phyloP scores from a whole-genome alignment of 768 basidiomycete species.

The Rhodotorula taiwanensis region DNA sequence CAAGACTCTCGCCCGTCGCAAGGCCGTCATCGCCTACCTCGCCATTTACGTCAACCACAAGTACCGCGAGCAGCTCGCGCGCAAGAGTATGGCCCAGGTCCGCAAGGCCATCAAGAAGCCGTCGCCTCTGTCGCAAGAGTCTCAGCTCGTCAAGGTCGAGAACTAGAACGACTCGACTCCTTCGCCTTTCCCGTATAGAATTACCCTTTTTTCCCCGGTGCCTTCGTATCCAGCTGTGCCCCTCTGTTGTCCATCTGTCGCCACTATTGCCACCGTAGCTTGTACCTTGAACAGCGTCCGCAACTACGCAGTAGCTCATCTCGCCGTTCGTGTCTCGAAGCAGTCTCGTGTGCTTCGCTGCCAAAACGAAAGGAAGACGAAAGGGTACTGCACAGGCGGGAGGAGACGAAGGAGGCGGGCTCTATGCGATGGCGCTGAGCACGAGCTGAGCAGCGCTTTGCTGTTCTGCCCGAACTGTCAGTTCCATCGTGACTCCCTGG shows the following conservation, averaged over 20 bases:
- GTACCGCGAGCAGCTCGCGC: constrained; percentile 23
- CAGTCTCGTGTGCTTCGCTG: background rate
- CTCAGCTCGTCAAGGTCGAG: background rate
- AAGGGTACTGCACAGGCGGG: no score
- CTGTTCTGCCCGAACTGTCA: constrained; percentile 85
- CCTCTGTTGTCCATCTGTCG: background rate
- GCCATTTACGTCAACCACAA: constrained; percentile 25
- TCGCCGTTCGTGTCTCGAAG: background rate
- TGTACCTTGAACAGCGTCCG: background rate
- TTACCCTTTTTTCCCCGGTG: background rate
- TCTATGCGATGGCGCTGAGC: constrained; percentile 66
- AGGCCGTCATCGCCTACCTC: constrained; percentile 24
- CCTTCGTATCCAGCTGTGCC: background rate
- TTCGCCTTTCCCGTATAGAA: background rate
- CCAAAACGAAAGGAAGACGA: background rate
- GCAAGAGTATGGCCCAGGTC: constrained; percentile 5
- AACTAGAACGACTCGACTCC: background rate
- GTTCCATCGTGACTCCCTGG: constrained; percentile 84
- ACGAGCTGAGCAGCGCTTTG: constrained; percentile 79
- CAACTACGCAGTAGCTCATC: background rate
- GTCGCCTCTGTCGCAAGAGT: background rate
- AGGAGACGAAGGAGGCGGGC: background rate
- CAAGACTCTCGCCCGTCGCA: background rate
- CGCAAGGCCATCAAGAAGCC: constrained; percentile 12
- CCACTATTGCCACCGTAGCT: background rate